Base-by-base conservation (phyloP, 192 early-diverging fungal species). In the Coemansia sp. region DNA sequence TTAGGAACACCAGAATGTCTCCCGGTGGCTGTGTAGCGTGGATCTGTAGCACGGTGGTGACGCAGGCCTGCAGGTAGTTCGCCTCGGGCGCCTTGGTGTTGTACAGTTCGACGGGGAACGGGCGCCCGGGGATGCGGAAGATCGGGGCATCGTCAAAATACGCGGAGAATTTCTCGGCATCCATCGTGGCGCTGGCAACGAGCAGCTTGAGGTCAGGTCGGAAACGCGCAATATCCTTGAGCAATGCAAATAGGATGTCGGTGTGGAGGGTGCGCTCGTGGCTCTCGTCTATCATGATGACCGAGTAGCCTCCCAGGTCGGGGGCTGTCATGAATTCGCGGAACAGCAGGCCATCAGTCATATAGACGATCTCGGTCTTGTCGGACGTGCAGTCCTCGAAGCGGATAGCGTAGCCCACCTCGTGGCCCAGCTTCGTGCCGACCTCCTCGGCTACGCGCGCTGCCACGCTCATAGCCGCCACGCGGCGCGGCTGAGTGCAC, bases 301-400 rank as follows among this genome's bases (percentile, higher is more conserved):
- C 90, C 28, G 82, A 88, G 66, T 99, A 99, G 14, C 81, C 81
- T 15, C 79, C 85, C 41, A 99, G 76, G 60, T 96, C 92, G 0
- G 96, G 94, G 60, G 96, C 94, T 5, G 92, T 93, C 80, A 99
- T 82, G 53, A 96, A 99, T 69, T 99, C 97, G 39, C 97, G 82
- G 17, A 99, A 82, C 18, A 99, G 76, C 89, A 96, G 91, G 44
- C 97, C 97, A 66, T 97, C 97, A 0, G 97, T 99, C 97, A 99
- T 97, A 54, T 97, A 97, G 62, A 97, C 97, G 43, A 99, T 78
- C 15, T 87, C 67, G 0, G 97, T 99, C 68, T 92, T 93, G 22
- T 97, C 94, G 2, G 84, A 83, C 5, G 97, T 97, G 60, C 91
- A 94, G 71, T 99, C 97, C 64, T 99, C 97, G 58, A 99, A 99